A percentile compares a stretch with the other conserved stretches of the same genome.
Evolutionary conservation across 352 stramenopile species (phyloP).

Genomic region (Aphanomyces astaci): DNA sequence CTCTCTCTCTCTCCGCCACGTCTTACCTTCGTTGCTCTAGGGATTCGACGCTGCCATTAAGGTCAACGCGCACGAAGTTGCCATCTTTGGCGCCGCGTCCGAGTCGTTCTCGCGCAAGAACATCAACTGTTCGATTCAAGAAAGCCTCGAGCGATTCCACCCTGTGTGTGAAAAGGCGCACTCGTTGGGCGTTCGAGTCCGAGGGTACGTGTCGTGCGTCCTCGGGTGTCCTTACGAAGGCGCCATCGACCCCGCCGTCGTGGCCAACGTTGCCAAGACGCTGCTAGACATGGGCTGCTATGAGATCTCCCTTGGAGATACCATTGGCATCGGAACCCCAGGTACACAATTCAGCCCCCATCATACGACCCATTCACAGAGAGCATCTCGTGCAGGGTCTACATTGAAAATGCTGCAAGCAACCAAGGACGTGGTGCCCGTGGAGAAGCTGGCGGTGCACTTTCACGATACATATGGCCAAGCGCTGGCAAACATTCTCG

Average conservation of each 20-base stretch:
- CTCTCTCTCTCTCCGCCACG: not conserved
- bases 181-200: conserved; percentile 74
- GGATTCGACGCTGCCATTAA: conserved; percentile 83
- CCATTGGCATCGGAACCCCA: conserved; percentile 89
- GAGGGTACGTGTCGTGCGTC: conserved; percentile 93
- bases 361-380: no score
- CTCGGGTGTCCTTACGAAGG: conserved; percentile 95
- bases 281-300: conserved; percentile 94
- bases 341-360: no score
- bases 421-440: conserved; percentile 67
- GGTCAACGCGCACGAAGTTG: conserved; percentile 86
- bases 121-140: conserved; percentile 95
- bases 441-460: conserved; percentile 89
- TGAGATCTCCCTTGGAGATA: conserved; percentile 92
- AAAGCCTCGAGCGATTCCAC: conserved; percentile 90
- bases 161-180: conserved; percentile 81
- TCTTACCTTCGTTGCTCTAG: conserved; percentile 26
- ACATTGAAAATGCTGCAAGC: conserved; percentile 74
- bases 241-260: conserved; percentile 63
- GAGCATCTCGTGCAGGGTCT: no score
- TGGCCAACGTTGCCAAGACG: conserved; percentile 71
- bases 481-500: conserved; percentile 92
- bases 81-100: conserved; percentile 93
- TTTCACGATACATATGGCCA: conserved; percentile 98
- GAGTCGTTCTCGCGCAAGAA: conserved; percentile 95